Evolutionary conservation across 108 stramenopile genomes (phyloP), one percentile per base, ranked within the genome.

Genomic region (Pseudonitzschia multiseries): DNA sequence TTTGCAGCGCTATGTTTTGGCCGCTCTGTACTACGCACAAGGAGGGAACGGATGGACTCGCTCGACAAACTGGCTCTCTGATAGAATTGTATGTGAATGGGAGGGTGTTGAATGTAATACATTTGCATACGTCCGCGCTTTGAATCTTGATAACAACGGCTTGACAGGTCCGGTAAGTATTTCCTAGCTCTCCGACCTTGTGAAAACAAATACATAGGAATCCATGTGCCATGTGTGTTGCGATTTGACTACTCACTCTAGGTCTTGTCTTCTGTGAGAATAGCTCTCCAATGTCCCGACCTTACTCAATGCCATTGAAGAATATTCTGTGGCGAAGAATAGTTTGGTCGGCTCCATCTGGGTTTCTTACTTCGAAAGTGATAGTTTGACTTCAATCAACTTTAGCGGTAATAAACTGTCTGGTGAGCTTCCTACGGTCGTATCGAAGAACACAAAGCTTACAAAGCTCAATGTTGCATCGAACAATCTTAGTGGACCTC

Each of bases 301-400:
- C 20, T 18, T 70, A 12, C 42, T 72, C 24, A 72, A 73, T 17
- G 52, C 57, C 28, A 29, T 79, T 33, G 69, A 74, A 53, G 46
- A 2, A 0, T 65, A 68, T 57, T 70, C 52, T 6, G 40, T 65
- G 41, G 71, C 46, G 15, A 17, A 42, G 15, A 89, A 87, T 64
- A 70, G 77, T 40, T 65, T 89, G 27, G 78, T 66, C 4, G 89
- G 89, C 13, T 51, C 75, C 50, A 87, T 89, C 31, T 81, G 84
- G 12, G 17, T 22, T 14, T 63, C 57, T 6, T 68, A 83, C 32
- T 74, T 69, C 4, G 29, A 60, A 10, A 65, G 80, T 12, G 27
- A 51, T 36, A 77, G 65, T 22, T 57, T 90, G 42, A 67, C 27
- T 15, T 65, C 71, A 31, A 57, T 90, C 29, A 81, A 88, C 66